Conservation (phyloP, 352 stramenopile species). For the Globisporangium nunn region DNA sequence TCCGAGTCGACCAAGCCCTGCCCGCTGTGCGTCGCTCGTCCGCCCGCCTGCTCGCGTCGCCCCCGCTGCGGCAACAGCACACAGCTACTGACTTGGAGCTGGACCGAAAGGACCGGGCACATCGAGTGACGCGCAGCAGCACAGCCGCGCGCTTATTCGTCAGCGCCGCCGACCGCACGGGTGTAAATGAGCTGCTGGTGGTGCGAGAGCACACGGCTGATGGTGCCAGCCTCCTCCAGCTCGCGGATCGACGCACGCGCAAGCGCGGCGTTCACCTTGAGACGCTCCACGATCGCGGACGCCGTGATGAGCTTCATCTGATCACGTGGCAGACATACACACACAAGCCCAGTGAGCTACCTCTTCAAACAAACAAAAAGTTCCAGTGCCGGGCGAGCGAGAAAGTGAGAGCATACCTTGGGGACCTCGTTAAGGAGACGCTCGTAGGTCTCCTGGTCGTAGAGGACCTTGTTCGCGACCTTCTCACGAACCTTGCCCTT, state of each 20-base stretch:
- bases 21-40: not conserved
- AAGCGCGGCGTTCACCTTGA: constrained; percentile 98
- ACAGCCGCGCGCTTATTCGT: constrained; percentile 38
- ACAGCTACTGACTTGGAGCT: not conserved
- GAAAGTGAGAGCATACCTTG: constrained; percentile 51
- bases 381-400: not conserved
- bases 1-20: not conserved
- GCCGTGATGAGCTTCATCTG: constrained; percentile 99
- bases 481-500: constrained; percentile 99
- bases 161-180: constrained; percentile 78
- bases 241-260: constrained; percentile 95
- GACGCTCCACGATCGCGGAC: constrained; percentile 96
- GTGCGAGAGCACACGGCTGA: constrained; percentile 93
- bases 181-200: constrained; percentile 99
- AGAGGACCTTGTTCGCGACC: constrained; percentile 99
- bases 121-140: constrained; percentile 10
- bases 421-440: constrained; percentile 97
- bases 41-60: too few relatives aligned
- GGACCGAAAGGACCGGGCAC: not conserved
- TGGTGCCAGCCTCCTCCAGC: constrained; percentile 94
- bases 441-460: constrained; percentile 99
- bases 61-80: too few relatives aligned
- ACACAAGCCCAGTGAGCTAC: not conserved
- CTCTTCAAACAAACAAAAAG: too few relatives aligned
- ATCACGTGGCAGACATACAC: not conserved